Evolutionary conservation across 2,329 filamentous ascomycete genomes (phyloP).

Genomic region (Fusarium floridanum): DNA sequence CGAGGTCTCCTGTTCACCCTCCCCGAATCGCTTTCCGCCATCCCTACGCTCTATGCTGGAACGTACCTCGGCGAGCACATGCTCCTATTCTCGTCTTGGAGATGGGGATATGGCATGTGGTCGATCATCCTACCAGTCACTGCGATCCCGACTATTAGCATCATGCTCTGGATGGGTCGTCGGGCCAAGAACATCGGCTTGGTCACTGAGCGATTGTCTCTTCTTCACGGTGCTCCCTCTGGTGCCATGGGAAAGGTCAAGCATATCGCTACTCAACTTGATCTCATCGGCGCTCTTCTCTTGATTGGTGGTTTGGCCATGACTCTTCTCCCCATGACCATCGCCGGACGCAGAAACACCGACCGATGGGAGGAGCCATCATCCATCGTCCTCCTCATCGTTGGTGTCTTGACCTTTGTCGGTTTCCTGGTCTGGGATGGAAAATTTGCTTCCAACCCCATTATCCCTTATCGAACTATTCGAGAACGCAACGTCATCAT

Average conservation of each 20-base stretch:
- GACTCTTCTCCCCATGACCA: conserved; percentile 32
- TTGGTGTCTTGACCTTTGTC: conserved; percentile 23
- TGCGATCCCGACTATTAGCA: conserved; percentile 27
- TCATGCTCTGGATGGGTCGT: conserved; percentile 35
- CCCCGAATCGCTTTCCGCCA: conserved; percentile 33
- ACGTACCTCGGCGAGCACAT: conserved; percentile 38
- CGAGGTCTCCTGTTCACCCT: conserved; percentile 33
- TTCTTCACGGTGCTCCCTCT: conserved; percentile 14
- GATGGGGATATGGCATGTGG: conserved; percentile 39
- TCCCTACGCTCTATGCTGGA: conserved; percentile 33
- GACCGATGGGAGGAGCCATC: conserved; percentile 31
- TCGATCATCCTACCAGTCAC: conserved; percentile 17
- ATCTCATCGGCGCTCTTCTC: conserved; percentile 28
- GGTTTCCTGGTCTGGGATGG: conserved; percentile 30
- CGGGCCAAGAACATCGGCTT: conserved; percentile 20
- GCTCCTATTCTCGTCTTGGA: conserved; percentile 20
- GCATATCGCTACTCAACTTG: conserved; percentile 21
- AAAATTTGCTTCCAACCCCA: conserved; percentile 20
- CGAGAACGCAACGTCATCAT: conserved; percentile 34
- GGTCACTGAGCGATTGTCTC: not conserved
- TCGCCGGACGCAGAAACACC: conserved; percentile 32
- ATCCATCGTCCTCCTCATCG: conserved; percentile 24
- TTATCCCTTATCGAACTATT: conserved; percentile 35
- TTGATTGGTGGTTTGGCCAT: conserved; percentile 31
- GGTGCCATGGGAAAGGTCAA: not conserved